Evolutionary conservation across 2,329 filamentous ascomycete species (phyloP), one percentile per base, ranked within the genome.

Genomic region (Claviceps spartinae): DNA sequence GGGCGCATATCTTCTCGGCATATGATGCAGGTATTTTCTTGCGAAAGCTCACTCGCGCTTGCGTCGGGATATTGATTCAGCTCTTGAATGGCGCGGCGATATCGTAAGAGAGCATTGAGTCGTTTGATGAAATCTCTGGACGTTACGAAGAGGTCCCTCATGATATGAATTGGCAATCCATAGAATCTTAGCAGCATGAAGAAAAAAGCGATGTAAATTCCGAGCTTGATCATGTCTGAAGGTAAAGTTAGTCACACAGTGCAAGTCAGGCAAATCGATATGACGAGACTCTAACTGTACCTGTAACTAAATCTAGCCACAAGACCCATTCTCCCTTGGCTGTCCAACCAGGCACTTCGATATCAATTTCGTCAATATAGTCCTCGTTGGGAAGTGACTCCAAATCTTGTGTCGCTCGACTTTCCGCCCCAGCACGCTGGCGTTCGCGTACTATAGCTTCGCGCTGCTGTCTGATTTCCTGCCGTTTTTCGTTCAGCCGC

Each of bases 51-150:
- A 58, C 94, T 88, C 2, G 79, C 76, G 1, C 87, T 95, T 1
- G 93, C 93, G 65, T 98, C 93, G 4, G 87, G 86, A 64, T 96
- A 97, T 54, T 81, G 80, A 63, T 95, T 93, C 89, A 98, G 97
- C 64, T 97, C 88, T 58, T 85, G 79, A 3, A 95, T 89, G 2
- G 93, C 93, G 61, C 88, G 88, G 53, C 90, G 83, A 66, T 97
- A 98, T 54, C 88, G 83, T 57, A 95, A 71, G 58, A 96, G 86
- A 58, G 95, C 90, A 56, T 83, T 78, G n/a, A 97, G 81, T 11
- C 91, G 79, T 69, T 93, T 94, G 55, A 88, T 77, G 66, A 98
- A 96, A 2, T 91, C 95, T 49, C 90, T 81, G 49, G 91, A 85
- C 0, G 93, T 97, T 70, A 98, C 81, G 68, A 96, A 95, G 22